These are phyloP conservation scores for Fusarium secorum DNA, from an alignment of 2,329 filamentous ascomycete genomes.

Conservation along the genomic window DNA sequence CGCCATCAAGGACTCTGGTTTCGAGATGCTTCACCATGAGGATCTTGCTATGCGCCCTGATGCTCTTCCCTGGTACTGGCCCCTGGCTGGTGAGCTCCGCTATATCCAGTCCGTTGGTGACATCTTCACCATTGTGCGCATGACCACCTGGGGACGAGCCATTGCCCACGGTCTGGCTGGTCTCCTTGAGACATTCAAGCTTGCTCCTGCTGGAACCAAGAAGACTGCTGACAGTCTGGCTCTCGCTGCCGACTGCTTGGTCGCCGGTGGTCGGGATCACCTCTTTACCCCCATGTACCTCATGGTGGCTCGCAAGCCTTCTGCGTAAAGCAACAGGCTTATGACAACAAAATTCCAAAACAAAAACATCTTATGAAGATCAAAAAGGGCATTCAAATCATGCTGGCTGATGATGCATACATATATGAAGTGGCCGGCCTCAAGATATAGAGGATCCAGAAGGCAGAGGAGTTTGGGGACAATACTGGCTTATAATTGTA, in stretches of 20 bases:
- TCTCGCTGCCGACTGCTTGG: conserved; percentile 81
- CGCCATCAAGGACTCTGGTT: conserved; percentile 88
- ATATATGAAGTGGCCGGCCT: conserved; percentile 31
- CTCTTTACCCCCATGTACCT: conserved; percentile 99
- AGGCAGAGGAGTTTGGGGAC: conserved; percentile 32
- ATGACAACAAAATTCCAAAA: conserved; percentile 12
- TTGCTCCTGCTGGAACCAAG: conserved; percentile 85
- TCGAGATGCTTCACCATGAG: conserved; percentile 82
- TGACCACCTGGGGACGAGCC: conserved; percentile 84
- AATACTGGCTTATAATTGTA: conserved; percentile 43
- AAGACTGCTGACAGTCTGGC: conserved; percentile 95
- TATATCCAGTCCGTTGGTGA: conserved; percentile 84
- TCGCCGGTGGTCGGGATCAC: conserved; percentile 85
- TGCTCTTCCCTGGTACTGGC: conserved; percentile 91
- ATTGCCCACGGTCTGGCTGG: conserved; percentile 81
- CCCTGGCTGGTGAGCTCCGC: conserved; percentile 82
- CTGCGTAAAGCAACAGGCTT: conserved; percentile 25
- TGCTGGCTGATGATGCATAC: conserved; percentile 34
- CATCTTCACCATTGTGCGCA: conserved; percentile 81
- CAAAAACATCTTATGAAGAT: conserved; percentile 26
- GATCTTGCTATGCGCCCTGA: conserved; percentile 84
- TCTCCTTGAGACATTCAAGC: conserved; percentile 73
- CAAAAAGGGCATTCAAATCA: conserved; percentile 13
- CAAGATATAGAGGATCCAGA: conserved; percentile 26
- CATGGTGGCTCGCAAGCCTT: conserved; percentile 90